phyloP scores from a whole-genome alignment of 441 rosid species.

The Codiaeum variegatum region DNA sequence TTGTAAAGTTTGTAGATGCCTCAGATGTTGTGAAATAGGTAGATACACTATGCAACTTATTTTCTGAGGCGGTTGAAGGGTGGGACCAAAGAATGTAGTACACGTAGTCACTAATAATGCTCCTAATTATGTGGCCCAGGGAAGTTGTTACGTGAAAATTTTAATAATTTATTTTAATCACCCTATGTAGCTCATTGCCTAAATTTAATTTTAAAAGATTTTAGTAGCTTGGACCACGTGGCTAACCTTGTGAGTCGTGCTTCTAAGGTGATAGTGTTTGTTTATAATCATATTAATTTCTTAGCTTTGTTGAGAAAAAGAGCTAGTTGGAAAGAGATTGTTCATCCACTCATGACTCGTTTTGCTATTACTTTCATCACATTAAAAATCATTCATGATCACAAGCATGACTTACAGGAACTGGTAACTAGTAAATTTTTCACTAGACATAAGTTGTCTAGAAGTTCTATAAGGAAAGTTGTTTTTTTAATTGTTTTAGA shows the following conservation, averaged over 20 bases:
- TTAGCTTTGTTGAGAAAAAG: not conserved
- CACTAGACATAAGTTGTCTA: not conserved
- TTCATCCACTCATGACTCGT: not conserved
- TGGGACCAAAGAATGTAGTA: not conserved
- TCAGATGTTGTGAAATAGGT: not conserved
- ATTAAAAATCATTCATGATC: not conserved
- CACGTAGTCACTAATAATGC: conserved; percentile 17
- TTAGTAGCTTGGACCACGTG: not conserved
- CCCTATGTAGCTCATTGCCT: conserved; percentile 1
- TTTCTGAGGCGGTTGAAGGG: no score
- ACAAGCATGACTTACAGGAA: conserved; percentile 4
- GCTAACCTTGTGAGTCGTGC: not conserved
- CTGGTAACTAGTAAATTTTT: not conserved
- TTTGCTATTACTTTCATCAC: not conserved
- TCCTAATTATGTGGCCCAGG: conserved; percentile 4
- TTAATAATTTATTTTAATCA: not conserved
- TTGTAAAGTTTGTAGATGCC: conserved; percentile 21
- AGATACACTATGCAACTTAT: not conserved
- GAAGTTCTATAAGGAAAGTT: not conserved
- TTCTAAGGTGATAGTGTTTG: not conserved
- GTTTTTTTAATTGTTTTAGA: not conserved
- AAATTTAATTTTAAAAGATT: not conserved
- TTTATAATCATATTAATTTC: not conserved
- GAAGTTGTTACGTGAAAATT: not conserved
- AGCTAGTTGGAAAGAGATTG: not conserved